Percentiles rank a stretch among this genome's conserved stretches.
Conservation (phyloP, 257 asterid species). For the Hygrophila difformis region DNA sequence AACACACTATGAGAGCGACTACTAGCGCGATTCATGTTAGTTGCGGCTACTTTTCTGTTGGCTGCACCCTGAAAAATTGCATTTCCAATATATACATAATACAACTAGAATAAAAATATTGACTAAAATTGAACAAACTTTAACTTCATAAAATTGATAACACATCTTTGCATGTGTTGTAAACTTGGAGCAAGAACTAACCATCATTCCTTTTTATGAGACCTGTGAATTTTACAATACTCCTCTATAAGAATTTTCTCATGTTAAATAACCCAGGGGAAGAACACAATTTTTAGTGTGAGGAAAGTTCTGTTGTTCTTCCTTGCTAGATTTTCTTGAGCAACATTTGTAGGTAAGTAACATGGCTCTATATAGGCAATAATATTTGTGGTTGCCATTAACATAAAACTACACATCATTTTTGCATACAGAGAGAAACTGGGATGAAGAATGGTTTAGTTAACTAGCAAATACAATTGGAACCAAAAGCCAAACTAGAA, state of each 20-base stretch:
- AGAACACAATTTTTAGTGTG: neutral
- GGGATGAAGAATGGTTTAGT: neutral
- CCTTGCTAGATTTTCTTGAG: neutral
- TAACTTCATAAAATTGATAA: neutral
- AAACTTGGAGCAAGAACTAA: no score
- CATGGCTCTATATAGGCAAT: neutral
- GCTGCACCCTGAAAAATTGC: slow-evolving; percentile 66
- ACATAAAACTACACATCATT: no score
- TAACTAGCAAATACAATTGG: neutral
- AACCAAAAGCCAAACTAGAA: neutral
- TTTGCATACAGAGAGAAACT: no score
- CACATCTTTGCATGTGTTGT: neutral
- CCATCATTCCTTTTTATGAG: no score
- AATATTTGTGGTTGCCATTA: no score
- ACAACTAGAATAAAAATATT: neutral
- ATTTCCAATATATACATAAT: slow-evolving; percentile 2
- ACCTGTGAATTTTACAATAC: no score
- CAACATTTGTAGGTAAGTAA: no score
- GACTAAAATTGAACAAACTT: neutral
- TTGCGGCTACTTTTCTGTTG: slow-evolving; percentile 94
- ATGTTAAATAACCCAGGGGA: no score
- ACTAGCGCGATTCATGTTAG: slow-evolving; percentile 97
- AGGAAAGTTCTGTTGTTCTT: neutral
- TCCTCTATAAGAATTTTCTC: no score
- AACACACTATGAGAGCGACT: slow-evolving; percentile 99